Evolutionary conservation across 495 filamentous ascomycete species (phyloP).

Genomic region (Margaritispora aquatica): DNA sequence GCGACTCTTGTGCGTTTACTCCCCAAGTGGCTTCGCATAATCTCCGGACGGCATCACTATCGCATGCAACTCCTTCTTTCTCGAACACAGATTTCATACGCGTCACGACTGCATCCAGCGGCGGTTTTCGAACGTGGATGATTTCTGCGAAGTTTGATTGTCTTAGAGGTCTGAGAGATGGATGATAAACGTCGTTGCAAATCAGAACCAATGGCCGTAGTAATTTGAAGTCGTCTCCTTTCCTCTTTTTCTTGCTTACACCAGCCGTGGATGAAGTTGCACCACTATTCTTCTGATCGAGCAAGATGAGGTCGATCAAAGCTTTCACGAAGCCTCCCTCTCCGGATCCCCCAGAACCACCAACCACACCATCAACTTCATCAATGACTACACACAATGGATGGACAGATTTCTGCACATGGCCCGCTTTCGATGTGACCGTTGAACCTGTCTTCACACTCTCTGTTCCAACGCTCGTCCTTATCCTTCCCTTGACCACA

Average conservation of each 20-base stretch:
- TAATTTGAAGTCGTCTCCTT: slow-evolving; percentile 76
- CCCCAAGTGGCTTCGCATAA: slow-evolving; percentile 93
- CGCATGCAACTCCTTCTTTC: slow-evolving; percentile 77
- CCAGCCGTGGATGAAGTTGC: slow-evolving; percentile 33
- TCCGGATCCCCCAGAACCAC: slow-evolving; percentile 61
- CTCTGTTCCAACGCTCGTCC: slow-evolving; percentile 83
- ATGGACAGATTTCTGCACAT: slow-evolving; percentile 66
- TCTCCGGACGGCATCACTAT: slow-evolving; percentile 79
- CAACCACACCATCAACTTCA: slow-evolving; percentile 90
- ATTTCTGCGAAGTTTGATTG: slow-evolving; percentile 78
- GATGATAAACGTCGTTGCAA: slow-evolving; percentile 97
- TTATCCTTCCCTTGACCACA: slow-evolving; percentile 84
- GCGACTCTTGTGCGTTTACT: slow-evolving; percentile 40
- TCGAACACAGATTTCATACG: slow-evolving; percentile 78
- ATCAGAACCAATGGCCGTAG: slow-evolving; percentile 86
- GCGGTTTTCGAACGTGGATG: slow-evolving; percentile 85
- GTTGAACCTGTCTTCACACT: slow-evolving; percentile 77
- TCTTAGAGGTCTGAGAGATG: slow-evolving; percentile 76
- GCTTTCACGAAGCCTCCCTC: slow-evolving; percentile 92
- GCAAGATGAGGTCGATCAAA: slow-evolving; percentile 76
- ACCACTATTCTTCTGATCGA: slow-evolving; percentile 73
- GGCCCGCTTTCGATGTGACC: slow-evolving; percentile 40
- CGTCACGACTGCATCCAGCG: slow-evolving; percentile 76
- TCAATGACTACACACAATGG: slow-evolving; percentile 93
- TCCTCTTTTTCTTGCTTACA: slow-evolving; percentile 43